Conservation (phyloP, 2,329 filamentous ascomycete genomes). For the Talaromyces atroroseus region DNA sequence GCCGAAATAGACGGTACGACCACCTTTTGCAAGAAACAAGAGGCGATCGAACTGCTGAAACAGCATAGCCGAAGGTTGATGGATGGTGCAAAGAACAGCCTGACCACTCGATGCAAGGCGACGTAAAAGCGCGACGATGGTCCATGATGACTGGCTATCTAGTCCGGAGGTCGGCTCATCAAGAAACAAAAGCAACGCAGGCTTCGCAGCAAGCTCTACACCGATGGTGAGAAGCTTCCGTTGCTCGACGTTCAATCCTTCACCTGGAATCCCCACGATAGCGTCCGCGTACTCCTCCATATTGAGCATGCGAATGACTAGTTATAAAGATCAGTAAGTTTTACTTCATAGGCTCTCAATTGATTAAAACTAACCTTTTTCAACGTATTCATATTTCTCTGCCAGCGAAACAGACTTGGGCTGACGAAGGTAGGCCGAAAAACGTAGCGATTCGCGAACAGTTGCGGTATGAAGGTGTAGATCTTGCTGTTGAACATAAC, state of each 20-base stretch:
- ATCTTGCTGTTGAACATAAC: no score
- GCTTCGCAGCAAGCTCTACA: constrained; percentile 89
- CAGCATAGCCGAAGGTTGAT: constrained; percentile 84
- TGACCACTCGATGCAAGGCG: constrained; percentile 82
- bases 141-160: constrained; percentile 84
- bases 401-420: no score
- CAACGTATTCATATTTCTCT: no score
- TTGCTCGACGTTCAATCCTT: constrained; percentile 61
- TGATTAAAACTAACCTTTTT: no score
- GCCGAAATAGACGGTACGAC: constrained; percentile 63
- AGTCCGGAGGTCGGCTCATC: constrained; percentile 91
- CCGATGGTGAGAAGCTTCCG: constrained; percentile 77
- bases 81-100: constrained; percentile 85
- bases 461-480: no score
- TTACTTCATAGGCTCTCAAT: no score
- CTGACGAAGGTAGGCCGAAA: no score
- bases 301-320: no score
- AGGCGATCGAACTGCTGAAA: constrained; percentile 73
- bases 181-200: constrained; percentile 76
- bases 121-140: constrained; percentile 77
- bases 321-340: no score
- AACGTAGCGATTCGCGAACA: no score
- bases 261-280: constrained; percentile 77
- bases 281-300: constrained; percentile 87
- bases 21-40: constrained; percentile 58